Conservation (phyloP, 345 rosid species). For the Punica granatum region DNA sequence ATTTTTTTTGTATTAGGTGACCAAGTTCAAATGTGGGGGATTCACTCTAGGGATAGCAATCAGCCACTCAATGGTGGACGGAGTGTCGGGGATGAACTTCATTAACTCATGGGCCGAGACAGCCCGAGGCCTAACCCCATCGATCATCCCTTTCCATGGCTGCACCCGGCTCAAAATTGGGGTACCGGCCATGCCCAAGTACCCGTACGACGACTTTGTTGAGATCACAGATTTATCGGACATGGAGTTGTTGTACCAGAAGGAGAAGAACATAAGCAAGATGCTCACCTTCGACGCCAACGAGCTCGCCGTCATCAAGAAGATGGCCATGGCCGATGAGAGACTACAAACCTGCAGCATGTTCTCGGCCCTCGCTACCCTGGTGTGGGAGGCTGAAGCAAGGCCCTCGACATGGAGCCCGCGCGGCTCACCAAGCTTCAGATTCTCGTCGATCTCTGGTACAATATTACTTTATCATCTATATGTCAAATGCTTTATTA, state of each 20-base stretch:
- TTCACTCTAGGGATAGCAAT: constrained; percentile 21
- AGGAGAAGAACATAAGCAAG: constrained; percentile 1
- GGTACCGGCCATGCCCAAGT: constrained; percentile 18
- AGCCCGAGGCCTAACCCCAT: constrained; percentile 20
- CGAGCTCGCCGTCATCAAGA: constrained; percentile 5
- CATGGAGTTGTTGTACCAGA: constrained; percentile 6
- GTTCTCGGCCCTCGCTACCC: constrained; percentile 6
- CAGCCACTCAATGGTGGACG: constrained; percentile 29
- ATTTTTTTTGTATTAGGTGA: constrained; percentile 17
- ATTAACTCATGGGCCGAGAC: constrained; percentile 26
- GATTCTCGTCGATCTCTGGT: constrained; percentile 11
- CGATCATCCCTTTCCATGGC: constrained; percentile 20
- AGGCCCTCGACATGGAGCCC: constrained; percentile 13
- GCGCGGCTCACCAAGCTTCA: constrained; percentile 10
- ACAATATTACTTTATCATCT: no score
- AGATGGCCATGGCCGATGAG: constrained; percentile 10
- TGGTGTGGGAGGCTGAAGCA: constrained; percentile 11
- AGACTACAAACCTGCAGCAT: constrained; percentile 7
- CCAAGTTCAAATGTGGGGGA: constrained; percentile 32
- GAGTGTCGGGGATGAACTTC: constrained; percentile 27
- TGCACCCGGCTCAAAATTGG: constrained; percentile 20
- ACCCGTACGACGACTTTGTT: constrained; percentile 18
- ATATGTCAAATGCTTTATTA: no score
- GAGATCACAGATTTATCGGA: constrained; percentile 19
- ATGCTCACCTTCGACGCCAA: neutral